Conservation (phyloP, 768 basidiomycete genomes). For the Kwoniella botswanensis region DNA sequence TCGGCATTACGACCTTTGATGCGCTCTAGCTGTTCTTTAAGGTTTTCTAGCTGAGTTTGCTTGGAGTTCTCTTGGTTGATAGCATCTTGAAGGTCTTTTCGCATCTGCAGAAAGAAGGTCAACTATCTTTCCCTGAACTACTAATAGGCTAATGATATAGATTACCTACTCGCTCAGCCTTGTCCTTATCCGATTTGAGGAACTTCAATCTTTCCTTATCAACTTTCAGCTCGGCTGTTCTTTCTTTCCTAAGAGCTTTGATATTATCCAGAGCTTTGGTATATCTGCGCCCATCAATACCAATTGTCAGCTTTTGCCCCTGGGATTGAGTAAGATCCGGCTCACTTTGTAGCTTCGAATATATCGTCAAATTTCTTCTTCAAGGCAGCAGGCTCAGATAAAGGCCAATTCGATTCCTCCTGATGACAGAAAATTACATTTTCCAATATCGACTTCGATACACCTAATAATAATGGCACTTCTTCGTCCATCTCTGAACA, state of each 20-base stretch:
- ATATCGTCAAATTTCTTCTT: constrained; percentile 99
- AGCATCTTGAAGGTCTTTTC: constrained; percentile 65
- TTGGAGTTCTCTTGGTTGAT: constrained; percentile 73
- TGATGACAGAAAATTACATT: constrained; percentile 99
- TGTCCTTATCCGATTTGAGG: constrained; percentile 78
- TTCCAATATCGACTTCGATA: constrained; percentile 96
- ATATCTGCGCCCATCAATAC: constrained; percentile 65
- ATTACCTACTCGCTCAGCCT: constrained; percentile 72
- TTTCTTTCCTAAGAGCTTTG: constrained; percentile 86
- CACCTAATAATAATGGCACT: constrained; percentile 89
- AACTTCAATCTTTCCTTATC: constrained; percentile 85
- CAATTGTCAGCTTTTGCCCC: too few relatives aligned
- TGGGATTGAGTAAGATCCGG: too few relatives aligned
- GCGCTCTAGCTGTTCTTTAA: constrained; percentile 69
- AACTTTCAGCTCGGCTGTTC: constrained; percentile 84
- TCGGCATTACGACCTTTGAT: constrained; percentile 62
- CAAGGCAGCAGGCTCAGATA: constrained; percentile 82
- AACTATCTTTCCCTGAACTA: not conserved
- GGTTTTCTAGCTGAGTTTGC: constrained; percentile 74
- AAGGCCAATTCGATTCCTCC: constrained; percentile 98
- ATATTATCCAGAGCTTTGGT: constrained; percentile 95
- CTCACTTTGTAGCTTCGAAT: constrained; percentile 90
- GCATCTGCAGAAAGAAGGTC: constrained; percentile 32
- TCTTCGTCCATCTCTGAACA: constrained; percentile 96
- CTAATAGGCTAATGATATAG: not conserved